phyloP scores from a whole-genome alignment of 129 eudicot genomes.

The Pseudognaphalium luteoalbum region DNA sequence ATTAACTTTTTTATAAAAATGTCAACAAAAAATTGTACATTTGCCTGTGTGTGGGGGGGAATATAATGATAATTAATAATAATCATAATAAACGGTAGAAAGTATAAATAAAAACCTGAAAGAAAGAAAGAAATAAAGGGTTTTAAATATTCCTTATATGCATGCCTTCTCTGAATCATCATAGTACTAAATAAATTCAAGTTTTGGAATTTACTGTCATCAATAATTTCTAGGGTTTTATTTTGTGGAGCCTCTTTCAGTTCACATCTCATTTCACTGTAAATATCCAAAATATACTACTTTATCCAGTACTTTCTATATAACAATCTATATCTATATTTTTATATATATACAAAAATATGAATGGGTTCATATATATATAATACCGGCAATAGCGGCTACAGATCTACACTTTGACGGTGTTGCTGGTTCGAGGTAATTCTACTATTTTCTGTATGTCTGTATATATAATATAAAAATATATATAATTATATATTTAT shows the following conservation, averaged over 20 bases:
- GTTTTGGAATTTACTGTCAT: conserved; percentile 25
- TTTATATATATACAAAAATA: background rate
- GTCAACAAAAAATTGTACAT: no score
- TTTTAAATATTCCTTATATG: conserved; percentile 17
- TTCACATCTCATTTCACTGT: conserved; percentile 11
- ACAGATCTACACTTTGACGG: conserved; percentile 32
- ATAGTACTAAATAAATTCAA: conserved; percentile 12
- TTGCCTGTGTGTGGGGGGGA: background rate
- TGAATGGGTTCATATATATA: conserved; percentile 3
- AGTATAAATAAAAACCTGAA: conserved; percentile 15
- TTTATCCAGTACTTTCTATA: background rate
- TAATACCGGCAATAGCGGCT: conserved; percentile 32
- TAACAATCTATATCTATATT: background rate
- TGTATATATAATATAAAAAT: background rate
- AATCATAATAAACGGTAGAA: background rate
- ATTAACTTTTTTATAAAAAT: no score
- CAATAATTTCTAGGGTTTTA: background rate
- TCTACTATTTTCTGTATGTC: background rate
- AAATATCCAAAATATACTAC: background rate
- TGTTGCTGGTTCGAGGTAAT: conserved; percentile 28
- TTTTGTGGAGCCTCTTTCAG: background rate
- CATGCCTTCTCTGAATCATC: conserved; percentile 3
- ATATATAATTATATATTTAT: background rate
- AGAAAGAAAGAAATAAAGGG: conserved; percentile 3
- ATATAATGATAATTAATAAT: no score